These are phyloP conservation scores for Arabis alpina DNA, from an alignment of 345 rosid species.

Conservation along the genomic window DNA sequence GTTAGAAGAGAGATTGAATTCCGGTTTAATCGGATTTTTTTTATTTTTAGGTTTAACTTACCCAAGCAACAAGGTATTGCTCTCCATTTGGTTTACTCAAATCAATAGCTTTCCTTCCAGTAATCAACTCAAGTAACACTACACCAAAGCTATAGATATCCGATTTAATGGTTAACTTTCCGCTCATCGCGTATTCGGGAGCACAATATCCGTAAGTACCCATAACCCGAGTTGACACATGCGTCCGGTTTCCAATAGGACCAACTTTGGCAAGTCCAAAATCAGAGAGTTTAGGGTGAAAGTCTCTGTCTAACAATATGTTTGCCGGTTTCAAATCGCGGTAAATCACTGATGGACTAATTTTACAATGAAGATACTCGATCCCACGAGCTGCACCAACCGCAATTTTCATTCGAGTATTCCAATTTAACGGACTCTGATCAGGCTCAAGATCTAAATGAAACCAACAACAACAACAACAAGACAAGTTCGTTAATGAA, in stretches of 20 bases:
- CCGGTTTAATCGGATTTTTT: background rate
- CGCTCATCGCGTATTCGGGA: conserved; percentile 96
- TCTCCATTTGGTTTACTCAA: conserved; percentile 58
- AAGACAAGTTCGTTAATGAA: background rate
- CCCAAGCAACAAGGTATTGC: conserved; percentile 85
- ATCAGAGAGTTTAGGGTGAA: conserved; percentile 80
- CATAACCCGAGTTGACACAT: conserved; percentile 93
- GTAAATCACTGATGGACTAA: conserved; percentile 87
- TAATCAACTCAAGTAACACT: conserved; percentile 84
- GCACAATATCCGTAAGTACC: conserved; percentile 99
- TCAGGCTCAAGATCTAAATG: conserved; percentile 61
- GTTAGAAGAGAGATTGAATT: background rate
- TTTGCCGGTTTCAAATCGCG: conserved; percentile 93
- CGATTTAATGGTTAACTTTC: conserved; percentile 86
- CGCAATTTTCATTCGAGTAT: conserved; percentile 82
- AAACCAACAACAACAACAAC: conserved; percentile 13
- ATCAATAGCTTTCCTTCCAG: conserved; percentile 87
- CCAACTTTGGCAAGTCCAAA: conserved; percentile 95
- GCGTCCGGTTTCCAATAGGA: conserved; percentile 89
- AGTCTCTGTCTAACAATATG: conserved; percentile 74
- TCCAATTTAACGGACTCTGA: conserved; percentile 68
- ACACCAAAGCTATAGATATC: conserved; percentile 95
- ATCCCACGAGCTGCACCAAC: conserved; percentile 87
- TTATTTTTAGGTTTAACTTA: conserved; percentile 37
- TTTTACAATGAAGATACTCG: conserved; percentile 89